Evolutionary conservation across 2,329 filamentous ascomycete genomes (phyloP), one percentile per base, ranked within the genome.

Genomic region (Clathrospora elynae): DNA sequence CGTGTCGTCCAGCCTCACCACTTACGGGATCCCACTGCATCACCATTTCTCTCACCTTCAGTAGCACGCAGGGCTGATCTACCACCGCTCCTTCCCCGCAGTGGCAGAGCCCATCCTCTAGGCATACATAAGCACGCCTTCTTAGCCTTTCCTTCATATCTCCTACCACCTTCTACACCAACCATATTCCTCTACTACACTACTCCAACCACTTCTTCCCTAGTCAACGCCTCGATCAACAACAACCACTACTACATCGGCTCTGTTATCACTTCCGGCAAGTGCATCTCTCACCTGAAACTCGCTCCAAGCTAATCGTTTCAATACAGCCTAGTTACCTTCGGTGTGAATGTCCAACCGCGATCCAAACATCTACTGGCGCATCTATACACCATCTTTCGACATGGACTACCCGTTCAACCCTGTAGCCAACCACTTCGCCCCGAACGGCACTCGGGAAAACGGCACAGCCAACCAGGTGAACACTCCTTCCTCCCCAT

Each of bases 361-460:
- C 13, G 25, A 48, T 24, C 42, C 37, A 13, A 30, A 14, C 20
- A 11, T 28, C 6, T 29, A 24, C 31, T 11, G 23, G 6, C 19
- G 20, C 9, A 26, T 31, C 12, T 35, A 26, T 26, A n/a, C 13
- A 7, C 17, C 13, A 6, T 25, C 35, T 12, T 13, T 22, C 18
- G 32, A 13, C 18, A 49, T 17, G 14, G 22, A 23, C 4, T 22
- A 29, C 23, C 29, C 32, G 9, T 41, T 59, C 32, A 52, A 57
- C 10, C 50, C 55, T 4, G 14, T 47, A 6, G 49, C 55, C 13
- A 32, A 26, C 12, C 26, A 39, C 32, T 58, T 56, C 39, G 23
- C 46, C 4, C 52, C 51, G 12, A 43, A 14, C 14, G 14, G 25
- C 7, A n/a, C 39, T 14, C 36, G 23, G 11, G 26, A 48, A 19